Base-by-base conservation (phyloP, 305 asterid species). In the Ilex paraguariensis region DNA sequence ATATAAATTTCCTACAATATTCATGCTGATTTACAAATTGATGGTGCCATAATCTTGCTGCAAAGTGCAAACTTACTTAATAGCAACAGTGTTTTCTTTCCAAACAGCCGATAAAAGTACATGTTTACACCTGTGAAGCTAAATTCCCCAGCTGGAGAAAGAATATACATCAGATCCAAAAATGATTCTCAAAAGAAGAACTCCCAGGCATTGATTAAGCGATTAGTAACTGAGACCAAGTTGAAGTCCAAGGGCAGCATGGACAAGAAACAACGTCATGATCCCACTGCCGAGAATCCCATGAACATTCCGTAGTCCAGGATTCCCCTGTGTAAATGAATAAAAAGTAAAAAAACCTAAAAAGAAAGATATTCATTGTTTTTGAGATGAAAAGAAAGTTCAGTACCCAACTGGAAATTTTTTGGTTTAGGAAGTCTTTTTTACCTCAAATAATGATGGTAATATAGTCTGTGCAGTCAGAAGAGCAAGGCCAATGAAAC, bases 241-340 rank as follows among this genome's bases (percentile, higher is more conserved):
- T 65, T 92, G 97, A 68, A 92, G 88, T n/a, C 98, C 98, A 5
- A 92, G 69, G 53, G 82, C 93, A 12, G 90, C 90, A 66, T 91
- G 98, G 44, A 91, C 89, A 5, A 92, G 77, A 76, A 92, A 91
- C 80, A 91, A 56, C 1, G 97, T 87, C 98, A 91, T 85, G 59
- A 91, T 89, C 66, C 95, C 91, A 73, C 97, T 89, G 32, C 98
- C 97, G 76, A 91, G 70, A 52, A 89, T 82, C 61, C 91, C 97
- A 75, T 91, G 98, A 40, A 76, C 77, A 66, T 77, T 83, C 28
- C 96, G 88, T 79, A 89, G 63, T 63, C 87, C 91, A 0, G 91
- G 82, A 62, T 87, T 91, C 93, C 28, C 97, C 98, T 91, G 57
- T 16, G 67, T 40, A 57, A 16, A 44, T 36, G 28, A 36, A 36